Evolutionary conservation across 176 grass and related monocot genomes (phyloP), one percentile per base, ranked within the genome.

Genomic region (Bromus sterilis): DNA sequence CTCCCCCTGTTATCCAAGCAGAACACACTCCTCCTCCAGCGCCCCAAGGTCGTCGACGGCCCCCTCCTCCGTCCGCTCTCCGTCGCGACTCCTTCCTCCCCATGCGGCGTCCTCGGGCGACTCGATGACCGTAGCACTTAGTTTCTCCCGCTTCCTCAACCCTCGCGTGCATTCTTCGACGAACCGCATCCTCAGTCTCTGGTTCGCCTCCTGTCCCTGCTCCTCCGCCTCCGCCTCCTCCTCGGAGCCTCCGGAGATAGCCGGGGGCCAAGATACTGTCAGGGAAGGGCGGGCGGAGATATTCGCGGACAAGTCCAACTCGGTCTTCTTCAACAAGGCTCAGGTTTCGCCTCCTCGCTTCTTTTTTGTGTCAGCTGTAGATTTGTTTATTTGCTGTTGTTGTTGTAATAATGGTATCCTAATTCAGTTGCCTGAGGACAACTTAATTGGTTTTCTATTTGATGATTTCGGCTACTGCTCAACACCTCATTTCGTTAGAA

Each of bases 1-100:
- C 56, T 66, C 28, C 56, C 71, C 64, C 49, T 80, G 9, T 72
- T 79, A 9, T 43, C 84, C 78, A 53, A 49, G 46, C 18, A 51
- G 39, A 3, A 40, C 10, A 40, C 10, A 73, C 70, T 12, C 1
- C 6, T 86, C 68, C 21, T 79, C 53, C 33, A 89, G 9, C 25
- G 78, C 66, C 82, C 35, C 70, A 21, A 87, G 43, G 80, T 89
- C 66, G 80, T 89, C 66, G 63, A 71, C 28, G 48, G 48, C 48
- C 48, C 18, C 48, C 48, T 59, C 16, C 70, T 5, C 74, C 46
- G 31, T 49, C 20, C 39, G 76, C 48, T 78, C 83, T 60, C 84
- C 84, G 78, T 61, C 87, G 83, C 78, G 90, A 84, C 62, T 98
- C 94, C 75, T 86, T 91, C 86, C 92, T 87, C 55, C 90, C 92